Percentiles rank a stretch among this genome's conserved stretches.
These are phyloP conservation scores for Boletus subcaerulescens DNA, from an alignment of 768 basidiomycete genomes.

Conservation along the genomic window DNA sequence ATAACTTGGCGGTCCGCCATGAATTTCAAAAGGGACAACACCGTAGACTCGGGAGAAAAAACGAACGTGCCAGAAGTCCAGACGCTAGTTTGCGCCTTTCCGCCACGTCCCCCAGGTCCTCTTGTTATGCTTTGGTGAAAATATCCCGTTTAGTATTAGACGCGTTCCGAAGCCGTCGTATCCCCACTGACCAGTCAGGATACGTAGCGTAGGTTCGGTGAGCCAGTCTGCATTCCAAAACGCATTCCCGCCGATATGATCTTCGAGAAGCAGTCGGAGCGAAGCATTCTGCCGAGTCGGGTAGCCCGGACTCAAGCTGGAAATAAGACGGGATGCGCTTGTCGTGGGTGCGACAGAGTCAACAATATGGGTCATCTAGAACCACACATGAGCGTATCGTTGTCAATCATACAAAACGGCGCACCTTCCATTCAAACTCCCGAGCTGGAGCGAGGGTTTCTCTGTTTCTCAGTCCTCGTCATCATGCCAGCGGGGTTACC, in stretches of 20 bases:
- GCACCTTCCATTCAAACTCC: slow-evolving; percentile 72
- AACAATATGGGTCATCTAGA: slow-evolving; percentile 66
- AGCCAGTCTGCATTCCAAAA: slow-evolving; percentile 51
- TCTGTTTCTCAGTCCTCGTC: slow-evolving; percentile 52
- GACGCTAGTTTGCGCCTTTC: slow-evolving; percentile 60
- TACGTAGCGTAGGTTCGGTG: no score
- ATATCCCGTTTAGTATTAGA: slow-evolving; percentile 67
- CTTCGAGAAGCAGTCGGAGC: slow-evolving; percentile 86
- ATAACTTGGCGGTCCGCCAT: not conserved
- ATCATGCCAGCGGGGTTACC: slow-evolving; percentile 81
- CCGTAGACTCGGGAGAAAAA: not conserved
- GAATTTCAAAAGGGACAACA: slow-evolving; percentile 3
- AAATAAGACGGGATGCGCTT: slow-evolving; percentile 72
- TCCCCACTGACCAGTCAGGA: slow-evolving; percentile 60
- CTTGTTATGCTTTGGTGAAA: slow-evolving; percentile 67
- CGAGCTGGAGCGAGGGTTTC: slow-evolving; percentile 63
- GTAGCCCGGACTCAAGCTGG: slow-evolving; percentile 60
- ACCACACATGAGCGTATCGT: not conserved
- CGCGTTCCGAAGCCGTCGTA: slow-evolving; percentile 65
- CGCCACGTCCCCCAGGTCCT: slow-evolving; percentile 68
- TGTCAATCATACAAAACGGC: not conserved
- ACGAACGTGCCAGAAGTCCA: slow-evolving; percentile 73
- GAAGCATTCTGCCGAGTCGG: slow-evolving; percentile 68
- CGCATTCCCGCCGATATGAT: slow-evolving; percentile 68
- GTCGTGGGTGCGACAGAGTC: slow-evolving; percentile 59